Percentiles rank a stretch among this genome's conserved stretches.
Conservation (phyloP, 768 basidiomycete genomes). For the Rhodotorula paludigena region DNA sequence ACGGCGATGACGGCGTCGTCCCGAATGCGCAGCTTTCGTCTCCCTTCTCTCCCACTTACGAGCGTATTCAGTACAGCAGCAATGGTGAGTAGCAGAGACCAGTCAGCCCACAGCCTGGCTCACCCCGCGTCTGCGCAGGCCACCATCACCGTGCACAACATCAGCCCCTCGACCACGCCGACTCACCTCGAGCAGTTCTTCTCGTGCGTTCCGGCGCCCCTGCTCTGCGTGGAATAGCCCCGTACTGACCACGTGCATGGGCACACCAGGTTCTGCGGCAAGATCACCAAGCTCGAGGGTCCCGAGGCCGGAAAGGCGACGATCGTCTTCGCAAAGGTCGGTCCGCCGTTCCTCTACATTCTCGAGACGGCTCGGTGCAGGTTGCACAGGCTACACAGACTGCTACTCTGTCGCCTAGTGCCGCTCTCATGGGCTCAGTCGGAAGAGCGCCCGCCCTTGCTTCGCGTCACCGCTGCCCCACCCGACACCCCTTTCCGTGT, state of each 20-base stretch:
- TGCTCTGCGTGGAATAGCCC: no score
- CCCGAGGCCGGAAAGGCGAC: slow-evolving; percentile 56
- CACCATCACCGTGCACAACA: neutral
- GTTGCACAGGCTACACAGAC: no score
- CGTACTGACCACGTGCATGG: neutral
- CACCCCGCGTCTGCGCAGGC: neutral
- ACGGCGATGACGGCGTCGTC: no score
- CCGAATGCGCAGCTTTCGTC: no score
- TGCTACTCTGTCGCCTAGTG: no score
- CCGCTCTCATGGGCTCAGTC: no score
- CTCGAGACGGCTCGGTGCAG: no score
- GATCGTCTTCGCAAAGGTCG: slow-evolving; percentile 72
- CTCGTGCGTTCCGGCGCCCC: neutral
- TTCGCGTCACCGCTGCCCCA: no score
- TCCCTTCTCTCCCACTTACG: no score
- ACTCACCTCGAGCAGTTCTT: neutral
- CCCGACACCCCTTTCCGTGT: no score
- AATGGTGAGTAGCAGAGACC: neutral
- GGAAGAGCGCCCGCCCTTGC: no score
- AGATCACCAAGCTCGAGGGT: slow-evolving; percentile 51
- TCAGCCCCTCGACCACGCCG: slow-evolving; percentile 1
- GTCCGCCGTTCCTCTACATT: neutral
- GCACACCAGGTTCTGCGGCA: slow-evolving; percentile 73
- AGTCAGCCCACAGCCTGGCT: neutral
- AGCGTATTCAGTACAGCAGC: no score